These are phyloP conservation scores for Syzygium aqueum DNA, from an alignment of 345 rosid genomes.

Conservation along the genomic window DNA sequence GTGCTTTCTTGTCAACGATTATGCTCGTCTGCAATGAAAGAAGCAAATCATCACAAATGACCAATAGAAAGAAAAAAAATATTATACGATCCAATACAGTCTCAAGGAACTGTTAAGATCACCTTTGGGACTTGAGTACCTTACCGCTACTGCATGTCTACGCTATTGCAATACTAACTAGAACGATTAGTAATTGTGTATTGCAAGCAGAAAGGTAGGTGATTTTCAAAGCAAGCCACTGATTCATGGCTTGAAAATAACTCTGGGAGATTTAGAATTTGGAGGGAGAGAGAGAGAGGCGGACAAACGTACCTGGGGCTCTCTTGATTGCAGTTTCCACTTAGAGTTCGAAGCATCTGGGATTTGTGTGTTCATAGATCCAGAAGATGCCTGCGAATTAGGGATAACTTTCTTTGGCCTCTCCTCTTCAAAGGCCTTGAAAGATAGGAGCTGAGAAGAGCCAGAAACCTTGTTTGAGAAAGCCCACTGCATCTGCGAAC, in stretches of 20 bases:
- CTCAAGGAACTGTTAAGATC: not conserved
- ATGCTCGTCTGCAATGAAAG: slow-evolving; percentile 12
- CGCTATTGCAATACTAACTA: not conserved
- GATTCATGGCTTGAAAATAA: not conserved
- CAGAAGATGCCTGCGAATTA: slow-evolving; percentile 34
- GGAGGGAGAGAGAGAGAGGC: not conserved
- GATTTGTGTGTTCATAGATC: slow-evolving; percentile 7
- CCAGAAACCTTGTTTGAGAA: slow-evolving; percentile 31
- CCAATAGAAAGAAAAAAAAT: not conserved
- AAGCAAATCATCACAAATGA: slow-evolving; percentile 24
- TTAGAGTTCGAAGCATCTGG: not conserved
- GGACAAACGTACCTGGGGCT: not conserved
- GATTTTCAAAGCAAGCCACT: not conserved
- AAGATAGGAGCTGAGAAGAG: slow-evolving; percentile 35
- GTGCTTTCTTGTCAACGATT: slow-evolving; percentile 18
- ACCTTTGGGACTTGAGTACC: not conserved
- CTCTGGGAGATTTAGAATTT: not conserved
- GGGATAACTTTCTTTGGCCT: slow-evolving; percentile 36
- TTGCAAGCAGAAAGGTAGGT: not conserved
- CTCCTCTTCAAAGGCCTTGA: slow-evolving; percentile 47
- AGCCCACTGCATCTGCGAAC: slow-evolving; percentile 28
- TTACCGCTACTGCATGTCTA: not conserved
- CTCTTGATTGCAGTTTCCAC: not conserved
- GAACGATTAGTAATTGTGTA: not conserved
- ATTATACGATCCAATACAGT: not conserved